Evolutionary conservation across 2,329 filamentous ascomycete species (phyloP).

Genomic region (Geosmithia flava): DNA sequence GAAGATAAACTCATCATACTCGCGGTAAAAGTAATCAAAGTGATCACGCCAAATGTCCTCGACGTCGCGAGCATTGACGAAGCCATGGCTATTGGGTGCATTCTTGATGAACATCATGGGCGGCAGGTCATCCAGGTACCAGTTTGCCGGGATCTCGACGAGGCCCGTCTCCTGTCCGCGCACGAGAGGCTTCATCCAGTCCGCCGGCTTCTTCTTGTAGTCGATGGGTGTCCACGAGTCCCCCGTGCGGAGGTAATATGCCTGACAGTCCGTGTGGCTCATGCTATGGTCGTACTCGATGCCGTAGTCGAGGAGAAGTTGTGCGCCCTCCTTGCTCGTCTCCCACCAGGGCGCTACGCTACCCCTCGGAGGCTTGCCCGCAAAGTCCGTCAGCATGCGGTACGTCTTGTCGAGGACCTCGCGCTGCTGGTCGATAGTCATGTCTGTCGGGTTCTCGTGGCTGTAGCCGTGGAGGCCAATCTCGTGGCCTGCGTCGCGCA

Average conservation of each 20-base stretch:
- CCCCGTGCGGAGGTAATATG: conserved; percentile 50
- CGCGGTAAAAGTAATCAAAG: conserved; percentile 63
- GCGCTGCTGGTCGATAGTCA: conserved; percentile 63
- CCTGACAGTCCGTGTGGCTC: conserved; percentile 50
- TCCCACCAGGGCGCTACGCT: conserved; percentile 69
- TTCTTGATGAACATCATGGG: conserved; percentile 66
- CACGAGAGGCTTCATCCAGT: conserved; percentile 55
- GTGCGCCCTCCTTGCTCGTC: conserved; percentile 52
- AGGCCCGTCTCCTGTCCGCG: conserved; percentile 46
- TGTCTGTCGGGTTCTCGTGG: conserved; percentile 60
- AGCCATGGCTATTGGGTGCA: conserved; percentile 52
- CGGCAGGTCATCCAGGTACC: conserved; percentile 51
- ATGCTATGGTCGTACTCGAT: conserved; percentile 61
- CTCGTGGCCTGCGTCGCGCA: conserved; percentile 33
- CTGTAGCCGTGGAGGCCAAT: conserved; percentile 57
- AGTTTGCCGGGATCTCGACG: conserved; percentile 48
- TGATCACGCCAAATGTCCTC: conserved; percentile 56
- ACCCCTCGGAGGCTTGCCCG: conserved; percentile 59
- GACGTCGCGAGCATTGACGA: conserved; percentile 41
- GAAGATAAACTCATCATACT: conserved; percentile 67
- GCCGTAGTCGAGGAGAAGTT: conserved; percentile 52
- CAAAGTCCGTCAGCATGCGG: conserved; percentile 55
- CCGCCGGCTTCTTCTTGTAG: conserved; percentile 46
- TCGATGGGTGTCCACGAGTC: conserved; percentile 57
- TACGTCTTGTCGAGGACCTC: conserved; percentile 67